Percentiles rank a stretch among this genome's conserved stretches.
phyloP scores from a whole-genome alignment of 2,329 filamentous ascomycete genomes.

The Exophiala sideris region DNA sequence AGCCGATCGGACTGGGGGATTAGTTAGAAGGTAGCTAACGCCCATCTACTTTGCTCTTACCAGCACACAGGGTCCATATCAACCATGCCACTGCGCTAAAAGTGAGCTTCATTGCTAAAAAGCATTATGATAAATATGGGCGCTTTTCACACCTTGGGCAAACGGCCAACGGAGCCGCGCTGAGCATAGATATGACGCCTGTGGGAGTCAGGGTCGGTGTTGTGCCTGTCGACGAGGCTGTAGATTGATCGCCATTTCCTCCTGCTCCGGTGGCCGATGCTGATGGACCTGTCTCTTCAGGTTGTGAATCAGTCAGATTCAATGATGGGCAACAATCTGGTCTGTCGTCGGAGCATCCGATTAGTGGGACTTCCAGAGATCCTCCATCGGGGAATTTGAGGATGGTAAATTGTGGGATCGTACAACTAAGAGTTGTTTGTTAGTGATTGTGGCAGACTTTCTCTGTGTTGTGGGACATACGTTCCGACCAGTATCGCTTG shows the following conservation, averaged over 20 bases:
- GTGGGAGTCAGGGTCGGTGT: slow-evolving; percentile 16
- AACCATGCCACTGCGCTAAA: slow-evolving; percentile 17
- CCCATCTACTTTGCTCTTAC: neutral
- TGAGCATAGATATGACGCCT: slow-evolving; percentile 20
- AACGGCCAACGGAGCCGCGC: slow-evolving; percentile 17
- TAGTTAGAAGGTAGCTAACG: neutral
- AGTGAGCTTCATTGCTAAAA: neutral
- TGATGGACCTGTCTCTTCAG: slow-evolving; percentile 5
- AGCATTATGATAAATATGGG: neutral
- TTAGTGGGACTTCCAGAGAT: slow-evolving; percentile 17
- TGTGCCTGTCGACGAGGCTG: slow-evolving; percentile 11
- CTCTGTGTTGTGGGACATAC: slow-evolving; percentile 1
- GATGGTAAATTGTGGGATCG: slow-evolving; percentile 15
- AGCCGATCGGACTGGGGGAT: slow-evolving; percentile 11
- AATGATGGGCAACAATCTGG: slow-evolving; percentile 23
- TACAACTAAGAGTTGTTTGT: slow-evolving; percentile 7
- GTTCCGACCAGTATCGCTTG: slow-evolving; percentile 20
- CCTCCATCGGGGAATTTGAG: slow-evolving; percentile 16
- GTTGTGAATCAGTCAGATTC: slow-evolving; percentile 6
- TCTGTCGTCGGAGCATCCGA: slow-evolving; percentile 21
- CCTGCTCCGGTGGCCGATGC: slow-evolving; percentile 1
- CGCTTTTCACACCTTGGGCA: slow-evolving; percentile 15
- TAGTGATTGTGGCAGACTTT: neutral
- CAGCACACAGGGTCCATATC: slow-evolving; percentile 22
- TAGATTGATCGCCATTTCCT: neutral